phyloP scores from a whole-genome alignment of 305 asterid species.

The Andrographis paniculata region DNA sequence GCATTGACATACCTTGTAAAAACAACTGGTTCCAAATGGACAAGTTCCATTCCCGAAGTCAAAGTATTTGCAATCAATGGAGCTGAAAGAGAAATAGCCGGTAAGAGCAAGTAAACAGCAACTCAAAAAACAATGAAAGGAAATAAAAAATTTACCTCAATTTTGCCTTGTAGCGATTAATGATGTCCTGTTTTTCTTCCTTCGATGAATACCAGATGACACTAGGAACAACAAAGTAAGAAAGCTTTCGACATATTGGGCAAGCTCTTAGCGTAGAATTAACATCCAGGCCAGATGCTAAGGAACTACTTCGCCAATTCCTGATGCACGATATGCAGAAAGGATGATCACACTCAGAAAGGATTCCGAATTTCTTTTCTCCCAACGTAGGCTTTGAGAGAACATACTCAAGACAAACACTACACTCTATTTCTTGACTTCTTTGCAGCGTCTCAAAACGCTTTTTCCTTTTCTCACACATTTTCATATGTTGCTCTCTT shows the following conservation, averaged over 20 bases:
- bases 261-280: conserved; percentile 81
- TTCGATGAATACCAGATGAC: conserved; percentile 68
- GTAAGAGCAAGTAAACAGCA: not conserved
- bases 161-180: conserved; percentile 73
- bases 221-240: conserved; percentile 93
- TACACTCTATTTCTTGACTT: conserved; percentile 91
- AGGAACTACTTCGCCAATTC: conserved; percentile 83
- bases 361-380: conserved; percentile 85
- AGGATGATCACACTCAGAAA: conserved; percentile 94
- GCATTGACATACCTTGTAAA: conserved; percentile 95
- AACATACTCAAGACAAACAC: conserved; percentile 85
- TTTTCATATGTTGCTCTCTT: conserved; percentile 71
- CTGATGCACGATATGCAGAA: conserved; percentile 90
- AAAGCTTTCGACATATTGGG: conserved; percentile 86
- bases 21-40: conserved; percentile 91
- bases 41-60: conserved; percentile 92
- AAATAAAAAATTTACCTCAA: conserved; percentile 40
- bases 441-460: conserved; percentile 51
- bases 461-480: conserved; percentile 71
- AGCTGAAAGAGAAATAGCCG: conserved; percentile 35
- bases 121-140: conserved; percentile 1
- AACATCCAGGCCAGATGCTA: conserved; percentile 65
- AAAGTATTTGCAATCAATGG: conserved; percentile 94
- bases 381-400: conserved; percentile 63
- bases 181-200: conserved; percentile 76